phyloP scores from a whole-genome alignment of 176 grass and related monocot genomes.

The Coix lacrymajobi region DNA sequence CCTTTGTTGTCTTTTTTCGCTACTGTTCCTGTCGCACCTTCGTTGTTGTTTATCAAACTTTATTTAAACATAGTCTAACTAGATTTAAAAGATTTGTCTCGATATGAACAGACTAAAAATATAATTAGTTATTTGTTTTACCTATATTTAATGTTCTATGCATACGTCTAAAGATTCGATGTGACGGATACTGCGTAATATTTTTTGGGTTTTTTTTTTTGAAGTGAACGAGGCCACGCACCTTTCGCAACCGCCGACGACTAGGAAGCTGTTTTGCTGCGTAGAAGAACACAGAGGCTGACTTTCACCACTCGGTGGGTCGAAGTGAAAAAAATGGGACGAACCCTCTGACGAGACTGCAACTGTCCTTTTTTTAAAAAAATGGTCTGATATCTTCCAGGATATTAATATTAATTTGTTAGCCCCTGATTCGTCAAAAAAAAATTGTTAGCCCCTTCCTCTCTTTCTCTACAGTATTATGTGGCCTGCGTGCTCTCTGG shows the following conservation, averaged over 20 bases:
- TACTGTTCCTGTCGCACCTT: too few relatives aligned
- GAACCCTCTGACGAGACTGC: background rate
- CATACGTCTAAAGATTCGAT: too few relatives aligned
- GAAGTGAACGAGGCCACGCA: too few relatives aligned
- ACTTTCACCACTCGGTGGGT: background rate
- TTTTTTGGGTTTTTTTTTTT: too few relatives aligned
- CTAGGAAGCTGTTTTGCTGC: background rate
- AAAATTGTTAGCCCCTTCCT: fast-evolving
- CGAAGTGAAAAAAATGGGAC: background rate
- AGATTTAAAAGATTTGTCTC: too few relatives aligned
- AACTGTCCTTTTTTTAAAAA: background rate
- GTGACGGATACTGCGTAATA: too few relatives aligned
- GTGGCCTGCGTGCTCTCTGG: background rate
- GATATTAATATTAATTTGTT: background rate
- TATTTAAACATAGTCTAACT: too few relatives aligned
- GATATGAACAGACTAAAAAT: too few relatives aligned
- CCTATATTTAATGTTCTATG: too few relatives aligned
- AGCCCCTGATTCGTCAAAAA: too few relatives aligned
- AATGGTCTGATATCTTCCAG: background rate
- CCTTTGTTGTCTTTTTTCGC: background rate
- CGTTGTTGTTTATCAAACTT: too few relatives aligned
- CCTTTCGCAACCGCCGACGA: background rate
- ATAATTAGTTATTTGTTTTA: too few relatives aligned
- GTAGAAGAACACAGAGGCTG: background rate
- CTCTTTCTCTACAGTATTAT: background rate